Evolutionary conservation across 2,329 filamentous ascomycete genomes (phyloP).

Genomic region (Hawksworthiomyces lignivorus): DNA sequence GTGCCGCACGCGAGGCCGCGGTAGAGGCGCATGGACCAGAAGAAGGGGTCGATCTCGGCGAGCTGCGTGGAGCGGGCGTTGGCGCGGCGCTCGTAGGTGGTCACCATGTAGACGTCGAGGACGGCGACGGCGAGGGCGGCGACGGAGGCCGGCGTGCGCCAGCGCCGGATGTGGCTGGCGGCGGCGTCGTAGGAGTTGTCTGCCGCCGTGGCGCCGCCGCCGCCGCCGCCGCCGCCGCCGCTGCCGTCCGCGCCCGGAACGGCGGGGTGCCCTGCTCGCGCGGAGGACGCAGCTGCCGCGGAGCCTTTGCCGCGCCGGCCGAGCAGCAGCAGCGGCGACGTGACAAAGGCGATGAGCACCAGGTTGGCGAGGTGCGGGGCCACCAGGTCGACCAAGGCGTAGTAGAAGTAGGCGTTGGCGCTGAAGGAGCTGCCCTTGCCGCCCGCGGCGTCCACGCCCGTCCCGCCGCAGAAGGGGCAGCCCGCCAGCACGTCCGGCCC

Average conservation of each 20-base stretch:
- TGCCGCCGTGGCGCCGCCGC: background rate
- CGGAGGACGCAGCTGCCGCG: background rate
- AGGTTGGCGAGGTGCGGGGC: slow-evolving; percentile 78
- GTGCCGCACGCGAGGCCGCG: slow-evolving; percentile 57
- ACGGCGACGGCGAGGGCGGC: slow-evolving; percentile 49
- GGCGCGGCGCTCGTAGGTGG: slow-evolving; percentile 55
- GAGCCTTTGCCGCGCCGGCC: slow-evolving; percentile 48
- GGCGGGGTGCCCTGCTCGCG: background rate
- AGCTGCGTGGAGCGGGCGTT: slow-evolving; percentile 57
- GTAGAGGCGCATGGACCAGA: slow-evolving; percentile 59
- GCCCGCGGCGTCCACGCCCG: slow-evolving; percentile 4
- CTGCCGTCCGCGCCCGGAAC: no score
- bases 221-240: background rate
- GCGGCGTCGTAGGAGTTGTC: slow-evolving; percentile 9
- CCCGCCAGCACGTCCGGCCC: slow-evolving; percentile 65
- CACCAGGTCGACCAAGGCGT: slow-evolving; percentile 66
- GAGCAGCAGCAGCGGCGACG: slow-evolving; percentile 54
- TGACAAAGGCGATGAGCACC: slow-evolving; percentile 61
- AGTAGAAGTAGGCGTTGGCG: slow-evolving; percentile 65
- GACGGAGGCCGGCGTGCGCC: slow-evolving; percentile 64
- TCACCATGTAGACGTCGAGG: slow-evolving; percentile 59
- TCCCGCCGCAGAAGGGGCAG: slow-evolving; percentile 68
- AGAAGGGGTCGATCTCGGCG: slow-evolving; percentile 60
- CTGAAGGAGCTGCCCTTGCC: slow-evolving; percentile 47
- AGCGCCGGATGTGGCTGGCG: slow-evolving; percentile 28